Conservation (phyloP, 164 flowering plant genomes). For the Sextonia rubra region DNA sequence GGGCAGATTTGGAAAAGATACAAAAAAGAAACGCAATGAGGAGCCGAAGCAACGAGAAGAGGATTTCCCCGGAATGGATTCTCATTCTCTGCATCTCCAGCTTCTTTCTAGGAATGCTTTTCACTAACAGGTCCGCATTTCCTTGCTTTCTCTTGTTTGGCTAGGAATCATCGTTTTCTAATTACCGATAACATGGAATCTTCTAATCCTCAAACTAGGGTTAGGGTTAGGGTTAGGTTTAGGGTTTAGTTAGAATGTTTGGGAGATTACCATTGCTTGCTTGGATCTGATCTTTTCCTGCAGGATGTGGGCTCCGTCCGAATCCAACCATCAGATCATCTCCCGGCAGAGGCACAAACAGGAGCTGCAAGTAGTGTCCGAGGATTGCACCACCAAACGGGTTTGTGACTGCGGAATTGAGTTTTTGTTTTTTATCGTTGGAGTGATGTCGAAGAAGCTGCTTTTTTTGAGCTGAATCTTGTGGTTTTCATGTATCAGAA, state of each 20-base stretch:
- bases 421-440: background rate
- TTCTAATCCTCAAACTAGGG: no score
- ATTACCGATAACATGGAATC: background rate
- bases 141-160: background rate
- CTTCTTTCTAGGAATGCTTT: conserved; percentile 64
- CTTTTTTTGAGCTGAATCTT: background rate
- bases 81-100: conserved; percentile 51
- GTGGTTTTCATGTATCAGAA: conserved; percentile 2
- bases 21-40: no score
- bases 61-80: conserved; percentile 55
- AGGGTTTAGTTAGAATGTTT: no score
- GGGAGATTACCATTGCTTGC: no score
- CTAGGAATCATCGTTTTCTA: background rate
- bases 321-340: conserved; percentile 44
- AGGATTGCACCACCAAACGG: conserved; percentile 47
- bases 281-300: background rate
- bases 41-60: conserved; percentile 29
- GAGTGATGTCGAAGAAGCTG: background rate
- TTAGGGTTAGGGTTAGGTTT: no score
- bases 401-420: conserved; percentile 13
- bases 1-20: background rate
- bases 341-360: conserved; percentile 51
- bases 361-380: conserved; percentile 51
- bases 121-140: conserved; percentile 59
- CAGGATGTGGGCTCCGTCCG: conserved; percentile 49